A percentile compares a stretch with the other conserved stretches of the same genome.
Evolutionary conservation across 441 rosid genomes (phyloP).

Genomic region (Euphorbia neoarborescens): DNA sequence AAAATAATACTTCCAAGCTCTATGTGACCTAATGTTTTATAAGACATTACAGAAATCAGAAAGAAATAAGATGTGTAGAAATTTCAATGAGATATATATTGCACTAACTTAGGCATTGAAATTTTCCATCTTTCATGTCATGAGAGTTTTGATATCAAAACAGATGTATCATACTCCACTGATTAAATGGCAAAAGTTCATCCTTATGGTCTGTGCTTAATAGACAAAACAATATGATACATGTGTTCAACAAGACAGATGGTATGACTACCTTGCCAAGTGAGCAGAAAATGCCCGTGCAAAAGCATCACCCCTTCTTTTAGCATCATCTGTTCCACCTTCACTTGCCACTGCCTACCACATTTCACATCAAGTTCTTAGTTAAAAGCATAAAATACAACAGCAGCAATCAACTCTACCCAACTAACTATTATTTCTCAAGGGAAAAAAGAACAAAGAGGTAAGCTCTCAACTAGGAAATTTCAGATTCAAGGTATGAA

Average conservation of each 20-base stretch:
- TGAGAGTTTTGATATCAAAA: background rate
- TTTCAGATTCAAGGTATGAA: background rate
- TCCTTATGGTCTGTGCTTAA: background rate
- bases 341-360: constrained; percentile 97
- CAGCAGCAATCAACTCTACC: constrained; percentile 5
- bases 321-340: constrained; percentile 97
- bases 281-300: constrained; percentile 99
- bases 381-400: background rate
- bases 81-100: background rate
- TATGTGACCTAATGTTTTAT: background rate
- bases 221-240: background rate
- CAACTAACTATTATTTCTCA: background rate
- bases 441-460: background rate
- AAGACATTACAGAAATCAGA: background rate
- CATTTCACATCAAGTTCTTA: constrained; percentile 22
- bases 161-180: background rate
- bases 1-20: background rate
- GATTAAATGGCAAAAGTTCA: background rate
- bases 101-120: background rate
- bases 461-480: background rate
- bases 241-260: background rate
- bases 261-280: constrained; percentile 61
- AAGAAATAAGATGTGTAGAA: background rate
- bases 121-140: constrained; percentile 3
- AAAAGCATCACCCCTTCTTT: constrained; percentile 96